Base-by-base conservation (phyloP, 2,329 filamentous ascomycete species). In the Aspergillus novofumigatus region DNA sequence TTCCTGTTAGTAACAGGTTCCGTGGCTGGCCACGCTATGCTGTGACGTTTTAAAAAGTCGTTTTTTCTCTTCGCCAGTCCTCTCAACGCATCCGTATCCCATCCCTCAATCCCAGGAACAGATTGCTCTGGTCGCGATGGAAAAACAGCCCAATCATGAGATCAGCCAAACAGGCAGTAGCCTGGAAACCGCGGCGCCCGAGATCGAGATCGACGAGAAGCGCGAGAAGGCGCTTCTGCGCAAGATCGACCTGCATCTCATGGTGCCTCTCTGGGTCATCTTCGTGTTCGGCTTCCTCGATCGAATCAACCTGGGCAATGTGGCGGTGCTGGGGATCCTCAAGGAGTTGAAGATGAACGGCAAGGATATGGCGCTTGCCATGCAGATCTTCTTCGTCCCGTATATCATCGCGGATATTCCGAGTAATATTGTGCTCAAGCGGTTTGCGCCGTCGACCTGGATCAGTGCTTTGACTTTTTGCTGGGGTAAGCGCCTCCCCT, bases 401-500 rank as follows among this genome's bases (percentile, higher is more conserved):
- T 70, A 70, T 50, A 64, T 70, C 41, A 38, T 68, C 17, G 49
- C 64, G 4, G 68, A 69, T 32, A 62, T 70, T 23, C 68, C 69
- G 4, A 67, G 62, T 29, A 70, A 70, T 53, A 67, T 69, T 38
- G 50, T 69, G 8, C 56, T 70, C 8, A 68, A 63, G 49, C 59
- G 59, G 51, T 61, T 70, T 45, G 21, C 51, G 6, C 63, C 66
- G 3, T 66, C 65, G n/a, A 45, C 42, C 10, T 45, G 42, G 42
- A 45, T 45, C n/a, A 45, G 42, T 45, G 21, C 10, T 11, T 23
- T 45, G 42, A 45, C 42, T 3, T 45, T 45, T 44, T 21, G 4
- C 41, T 44, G 41, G 41, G 41, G 41, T 44, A 10, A 44, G 41
- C n/a, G 21, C 10, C 17, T 21, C 41, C 41, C 8, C 41, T 44